Evolutionary conservation across 441 rosid genomes (phyloP), one percentile per base, ranked within the genome.

Genomic region (Eutrema salsugineum): DNA sequence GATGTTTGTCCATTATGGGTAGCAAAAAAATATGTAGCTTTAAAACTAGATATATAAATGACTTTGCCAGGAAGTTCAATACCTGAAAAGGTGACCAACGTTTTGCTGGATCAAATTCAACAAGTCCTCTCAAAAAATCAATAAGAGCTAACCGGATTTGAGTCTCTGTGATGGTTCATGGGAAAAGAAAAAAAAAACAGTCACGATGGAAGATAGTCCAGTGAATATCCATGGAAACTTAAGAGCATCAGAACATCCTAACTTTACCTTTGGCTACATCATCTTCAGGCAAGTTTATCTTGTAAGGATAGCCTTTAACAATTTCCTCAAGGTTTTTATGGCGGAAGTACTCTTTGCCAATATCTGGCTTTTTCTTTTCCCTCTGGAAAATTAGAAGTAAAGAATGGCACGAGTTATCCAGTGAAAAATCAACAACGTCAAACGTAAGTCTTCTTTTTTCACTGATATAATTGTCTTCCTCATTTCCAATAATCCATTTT

Each of bases 11-110:
- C 19, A 66, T 78, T 28, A 54, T 15, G 20, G 63, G 12, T 56
- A 59, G 30, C 47, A 61, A 61, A 60, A 71, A 50, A 53, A 17
- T 22, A 44, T 35, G 44, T 66, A 66, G 55, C 58, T 42, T 46
- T 60, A 39, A 49, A 71, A 47, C 19, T 69, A 46, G 62, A 78
- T 73, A 36, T 64, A 63, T 24, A 59, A 22, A 50, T 35, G 17
- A 72, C 71, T 43, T 58, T 19, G 67, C 63, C 19, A 59, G 55
- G 15, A 62, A 36, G 55, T 60, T 55, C 49, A 53, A 75, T 80
- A 77, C 99, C 99, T 96, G 99, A 78, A 85, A 87, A 73, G 99
- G 99, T 32, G 99, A 93, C 99, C 99, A 96, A 71, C 99, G 89
- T 84, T 94, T 94, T 49, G 85, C 94, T 61, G 99, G 99, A 85